phyloP scores from a whole-genome alignment of 1,284 basidiomycete species.

The Sporisorium exsertum region DNA sequence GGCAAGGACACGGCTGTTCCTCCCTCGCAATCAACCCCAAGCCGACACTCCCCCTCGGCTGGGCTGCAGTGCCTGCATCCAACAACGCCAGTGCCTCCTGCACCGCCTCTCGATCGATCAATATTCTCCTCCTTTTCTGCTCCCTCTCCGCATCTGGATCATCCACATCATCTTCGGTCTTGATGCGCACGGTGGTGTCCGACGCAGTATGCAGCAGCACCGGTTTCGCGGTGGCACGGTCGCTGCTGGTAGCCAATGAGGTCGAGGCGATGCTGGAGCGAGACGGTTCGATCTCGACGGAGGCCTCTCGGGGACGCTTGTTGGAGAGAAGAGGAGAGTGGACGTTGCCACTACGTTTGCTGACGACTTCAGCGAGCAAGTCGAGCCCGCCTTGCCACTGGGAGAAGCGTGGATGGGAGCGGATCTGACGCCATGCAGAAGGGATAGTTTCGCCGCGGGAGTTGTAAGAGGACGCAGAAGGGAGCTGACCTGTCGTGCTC shows the following conservation, averaged over 20 bases:
- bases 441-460: constrained; percentile 54
- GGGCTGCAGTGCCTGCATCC: constrained; percentile 46
- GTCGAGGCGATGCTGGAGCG: constrained; percentile 5
- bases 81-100: constrained; percentile 57
- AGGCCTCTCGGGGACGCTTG: constrained; percentile 30
- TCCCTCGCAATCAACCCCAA: constrained; percentile 8
- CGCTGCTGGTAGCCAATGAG: constrained; percentile 25
- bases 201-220: constrained; percentile 20
- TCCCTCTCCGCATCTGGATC: constrained; percentile 19
- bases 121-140: constrained; percentile 50
- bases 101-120: constrained; percentile 57
- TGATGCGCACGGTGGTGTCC: constrained; percentile 16
- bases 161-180: constrained; percentile 18
- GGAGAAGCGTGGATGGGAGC: constrained; percentile 63
- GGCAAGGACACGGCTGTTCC: constrained; percentile 35
- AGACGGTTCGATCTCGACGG: constrained; percentile 44
- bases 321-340: constrained; percentile 36
- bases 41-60: constrained; percentile 20
- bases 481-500: constrained; percentile 20
- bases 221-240: constrained; percentile 31
- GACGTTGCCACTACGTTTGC: constrained; percentile 44
- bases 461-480: not conserved
- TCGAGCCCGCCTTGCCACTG: constrained; percentile 62
- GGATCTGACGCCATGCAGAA: constrained; percentile 61
- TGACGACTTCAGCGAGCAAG: constrained; percentile 65